Base-by-base conservation (phyloP, 2,329 filamentous ascomycete species). In the Neobulgaria alba region DNA sequence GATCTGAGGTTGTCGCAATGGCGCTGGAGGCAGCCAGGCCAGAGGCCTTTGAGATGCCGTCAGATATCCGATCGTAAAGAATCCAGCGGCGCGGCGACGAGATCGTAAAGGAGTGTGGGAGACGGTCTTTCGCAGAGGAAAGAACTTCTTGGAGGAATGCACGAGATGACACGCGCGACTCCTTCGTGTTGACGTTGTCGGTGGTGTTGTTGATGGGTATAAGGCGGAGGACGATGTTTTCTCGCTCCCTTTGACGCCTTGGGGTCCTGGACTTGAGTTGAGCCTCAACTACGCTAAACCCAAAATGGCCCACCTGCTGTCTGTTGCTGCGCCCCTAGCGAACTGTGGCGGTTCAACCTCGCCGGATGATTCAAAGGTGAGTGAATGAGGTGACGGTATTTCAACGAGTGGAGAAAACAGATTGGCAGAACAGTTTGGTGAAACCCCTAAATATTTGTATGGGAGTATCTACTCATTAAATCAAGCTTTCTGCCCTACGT, bases 161-260 rank as follows among this genome's bases (percentile, higher is more conserved):
- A 58, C 59, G 57, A 52, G 53, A 36, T 29, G 41, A 26, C 39
- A 50, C 51, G 57, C 53, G 59, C 57, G 48, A 58, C 58, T 56
- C 59, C 57, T 49, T 30, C 18, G 42, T 34, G 36, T 45, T 48
- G 46, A 36, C 40, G 41, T 37, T 40, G 43, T 41, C 45, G 42
- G 35, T 39, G 36, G 38, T 38, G 40, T 19, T 35, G 12, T 16
- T 19, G 20, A 26, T 33, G 39, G 29, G 26, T 42, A 31, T 15
- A 14, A 26, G 23, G 23, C 12, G 7, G 23, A 26, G 19, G 42
- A 26, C 33, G 30, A 39, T 39, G 43, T 39, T 39, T 39, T 21
- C 19, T 29, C 17, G 31, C 36, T 37, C 20, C 20, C 39, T 10
- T 23, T 31, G 10, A 30, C n/a, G n/a, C 29, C 21, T 21, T 34